Percentiles rank a stretch among this genome's conserved stretches.
phyloP scores from a whole-genome alignment of 768 basidiomycete species.

The Cystofilobasidium capitatum region DNA sequence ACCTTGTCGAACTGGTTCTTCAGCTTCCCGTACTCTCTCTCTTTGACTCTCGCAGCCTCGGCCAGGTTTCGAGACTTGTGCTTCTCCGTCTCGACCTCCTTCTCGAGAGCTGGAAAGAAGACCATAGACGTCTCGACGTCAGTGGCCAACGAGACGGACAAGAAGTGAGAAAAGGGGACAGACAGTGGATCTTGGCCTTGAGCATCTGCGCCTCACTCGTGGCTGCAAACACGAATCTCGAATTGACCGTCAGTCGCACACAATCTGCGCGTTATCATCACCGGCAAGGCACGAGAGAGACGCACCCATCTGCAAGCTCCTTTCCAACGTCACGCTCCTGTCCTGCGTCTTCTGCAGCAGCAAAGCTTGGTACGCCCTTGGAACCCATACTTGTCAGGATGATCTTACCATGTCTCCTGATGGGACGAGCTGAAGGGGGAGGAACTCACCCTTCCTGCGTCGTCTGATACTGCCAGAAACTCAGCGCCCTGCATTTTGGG shows the following conservation, averaged over 20 bases:
- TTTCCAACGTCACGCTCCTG: slow-evolving; percentile 2
- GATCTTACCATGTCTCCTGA: too few species aligned
- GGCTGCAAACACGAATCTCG: not conserved
- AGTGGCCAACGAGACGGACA: not conserved
- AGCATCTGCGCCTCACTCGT: slow-evolving; percentile 10
- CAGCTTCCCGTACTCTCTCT: slow-evolving; percentile 78
- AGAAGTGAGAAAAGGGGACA: not conserved
- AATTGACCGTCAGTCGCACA: not conserved
- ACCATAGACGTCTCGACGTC: not conserved
- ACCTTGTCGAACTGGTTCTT: slow-evolving; percentile 42
- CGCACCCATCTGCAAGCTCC: slow-evolving; percentile 19
- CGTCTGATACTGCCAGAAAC: slow-evolving; percentile 26
- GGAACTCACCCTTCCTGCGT: slow-evolving; percentile 21
- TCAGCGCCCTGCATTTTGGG: slow-evolving; percentile 5
- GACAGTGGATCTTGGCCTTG: slow-evolving; percentile 15
- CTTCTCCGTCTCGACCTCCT: slow-evolving; percentile 69
- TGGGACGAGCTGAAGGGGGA: not conserved
- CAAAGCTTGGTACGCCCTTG: slow-evolving; percentile 20
- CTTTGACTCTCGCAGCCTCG: slow-evolving; percentile 62
- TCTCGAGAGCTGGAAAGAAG: slow-evolving; percentile 38
- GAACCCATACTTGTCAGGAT: too few species aligned
- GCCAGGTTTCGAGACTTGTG: slow-evolving; percentile 64
- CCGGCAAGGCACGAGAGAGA: not conserved
- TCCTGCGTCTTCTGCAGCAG: slow-evolving; percentile 21
- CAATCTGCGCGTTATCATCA: not conserved